A percentile compares a stretch with the other conserved stretches of the same genome.
phyloP scores from a whole-genome alignment of 352 stramenopile species.

The Achlya hypogyna region DNA sequence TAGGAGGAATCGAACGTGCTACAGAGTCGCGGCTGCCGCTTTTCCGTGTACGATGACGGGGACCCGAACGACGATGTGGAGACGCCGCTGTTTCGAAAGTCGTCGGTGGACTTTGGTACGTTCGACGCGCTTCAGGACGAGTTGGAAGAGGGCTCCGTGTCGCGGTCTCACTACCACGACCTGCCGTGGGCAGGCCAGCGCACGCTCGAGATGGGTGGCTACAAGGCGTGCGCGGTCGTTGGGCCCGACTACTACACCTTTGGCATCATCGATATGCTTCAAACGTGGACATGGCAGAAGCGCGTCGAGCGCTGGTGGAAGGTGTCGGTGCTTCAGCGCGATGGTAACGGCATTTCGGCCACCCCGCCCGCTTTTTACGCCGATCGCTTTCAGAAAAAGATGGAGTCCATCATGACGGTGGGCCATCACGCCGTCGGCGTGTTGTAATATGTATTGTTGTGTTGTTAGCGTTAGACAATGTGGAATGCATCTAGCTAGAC shows the following conservation, averaged over 20 bases:
- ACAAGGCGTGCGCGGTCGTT: constrained; percentile 63
- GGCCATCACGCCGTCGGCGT: constrained; percentile 27
- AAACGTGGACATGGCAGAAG: constrained; percentile 83
- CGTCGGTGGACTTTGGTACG: constrained; percentile 27
- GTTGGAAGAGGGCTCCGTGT: background rate
- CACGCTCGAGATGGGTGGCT: constrained; percentile 51
- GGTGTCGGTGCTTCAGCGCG: constrained; percentile 56
- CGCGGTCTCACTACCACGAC: background rate
- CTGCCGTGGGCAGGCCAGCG: constrained; percentile 48
- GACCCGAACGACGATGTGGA: constrained; percentile 34
- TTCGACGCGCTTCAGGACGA: constrained; percentile 22
- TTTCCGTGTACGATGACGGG: constrained; percentile 46
- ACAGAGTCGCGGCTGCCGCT: constrained; percentile 43
- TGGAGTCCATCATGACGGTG: constrained; percentile 80
- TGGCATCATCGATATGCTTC: constrained; percentile 85
- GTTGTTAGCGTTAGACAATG: background rate
- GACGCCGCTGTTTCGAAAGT: constrained; percentile 38
- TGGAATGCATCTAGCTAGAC: too few species aligned
- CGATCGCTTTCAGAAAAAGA: constrained; percentile 72
- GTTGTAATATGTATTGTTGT: background rate
- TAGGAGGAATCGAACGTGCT: constrained; percentile 28
- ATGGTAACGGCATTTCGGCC: constrained; percentile 66
- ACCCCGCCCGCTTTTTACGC: constrained; percentile 64
- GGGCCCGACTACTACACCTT: constrained; percentile 83
- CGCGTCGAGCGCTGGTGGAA: constrained; percentile 79